Base-by-base conservation (phyloP, 2,329 filamentous ascomycete species). In the Fusarium tjaetaba region DNA sequence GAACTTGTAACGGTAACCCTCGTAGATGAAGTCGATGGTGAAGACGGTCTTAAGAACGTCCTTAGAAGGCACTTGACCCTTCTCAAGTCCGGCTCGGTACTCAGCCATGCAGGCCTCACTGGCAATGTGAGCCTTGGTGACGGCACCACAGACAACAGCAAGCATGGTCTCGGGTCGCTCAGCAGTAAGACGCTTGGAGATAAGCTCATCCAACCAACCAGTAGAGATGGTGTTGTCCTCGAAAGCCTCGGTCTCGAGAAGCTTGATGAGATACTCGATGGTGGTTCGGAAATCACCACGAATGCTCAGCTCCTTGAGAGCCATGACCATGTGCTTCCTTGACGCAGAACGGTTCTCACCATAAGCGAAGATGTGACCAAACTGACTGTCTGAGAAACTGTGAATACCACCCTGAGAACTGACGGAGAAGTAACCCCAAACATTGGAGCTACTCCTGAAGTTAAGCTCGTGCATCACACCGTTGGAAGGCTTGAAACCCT, bases 401-500 rank as follows among this genome's bases (percentile, higher is more conserved):
- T 99, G 96, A 76, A 99, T 99, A 84, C 95, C 95, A 86, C 95
- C 96, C 63, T 95, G 92, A 15, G 95, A 96, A 86, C 95, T 94
- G 83, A 99, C 96, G 60, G 96, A 99, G 91, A 99, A 99, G 86
- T 99, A 99, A 88, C 96, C 96, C 96, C 96, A 99, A 64, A 98
- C 96, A 78, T 99, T 99, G 73, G 96, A 98, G 83, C 95, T 97
- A 87, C 93, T 97, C 81, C 96, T 91, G 91, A 99, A 99, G 88
- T 99, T 99, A 80, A 99, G 88, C 81, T 99, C 96, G 86, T 98
- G 96, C 91, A 99, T 97, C 60, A 96, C 97, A 91, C 96, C 96
- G 80, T 96, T 97, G 51, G 96, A 99, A 66, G 96, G 96, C 90
- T 99, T 99, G 91, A 99, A 99, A 60, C 96, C 96, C 88, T 99